Percentiles rank a stretch among this genome's conserved stretches.
These are phyloP conservation scores for Cornus kousa DNA, from an alignment of 148 eudicot species.

Conservation along the genomic window DNA sequence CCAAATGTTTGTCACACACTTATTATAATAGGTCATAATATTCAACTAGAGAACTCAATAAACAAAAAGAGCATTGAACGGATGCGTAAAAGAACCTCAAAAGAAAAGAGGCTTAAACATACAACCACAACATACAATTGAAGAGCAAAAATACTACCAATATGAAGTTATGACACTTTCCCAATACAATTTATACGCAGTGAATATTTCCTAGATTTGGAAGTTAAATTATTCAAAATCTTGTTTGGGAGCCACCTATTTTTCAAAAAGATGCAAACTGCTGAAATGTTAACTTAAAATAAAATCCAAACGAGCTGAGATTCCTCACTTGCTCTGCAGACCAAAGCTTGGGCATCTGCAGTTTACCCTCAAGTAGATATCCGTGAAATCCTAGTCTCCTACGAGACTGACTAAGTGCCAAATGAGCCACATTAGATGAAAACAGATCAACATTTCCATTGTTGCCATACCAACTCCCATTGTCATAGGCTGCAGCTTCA, in stretches of 20 bases:
- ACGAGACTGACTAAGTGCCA: constrained; percentile 44
- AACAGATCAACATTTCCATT: constrained; percentile 45
- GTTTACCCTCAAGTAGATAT: constrained; percentile 59
- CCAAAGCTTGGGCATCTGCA: constrained; percentile 84
- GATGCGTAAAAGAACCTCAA: background rate
- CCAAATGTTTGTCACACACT: background rate
- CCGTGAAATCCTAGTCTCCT: constrained; percentile 54
- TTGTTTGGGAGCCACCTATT: too few species aligned
- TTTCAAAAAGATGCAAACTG: background rate
- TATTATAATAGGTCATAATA: background rate
- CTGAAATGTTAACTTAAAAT: background rate
- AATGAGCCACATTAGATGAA: constrained; percentile 51
- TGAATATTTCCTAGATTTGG: background rate
- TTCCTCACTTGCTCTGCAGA: constrained; percentile 78
- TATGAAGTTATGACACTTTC: background rate
- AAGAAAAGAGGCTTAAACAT: background rate
- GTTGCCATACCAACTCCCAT: constrained; percentile 41
- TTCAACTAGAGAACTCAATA: background rate
- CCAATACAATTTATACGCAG: background rate
- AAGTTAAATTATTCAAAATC: background rate
- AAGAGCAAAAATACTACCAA: background rate
- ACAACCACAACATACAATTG: background rate
- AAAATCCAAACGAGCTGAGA: background rate
- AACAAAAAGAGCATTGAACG: background rate
- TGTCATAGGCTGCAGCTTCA: constrained; percentile 73